These are phyloP conservation scores for Epichloe gansuensis DNA, from an alignment of 2,329 filamentous ascomycete species.

Conservation along the genomic window DNA sequence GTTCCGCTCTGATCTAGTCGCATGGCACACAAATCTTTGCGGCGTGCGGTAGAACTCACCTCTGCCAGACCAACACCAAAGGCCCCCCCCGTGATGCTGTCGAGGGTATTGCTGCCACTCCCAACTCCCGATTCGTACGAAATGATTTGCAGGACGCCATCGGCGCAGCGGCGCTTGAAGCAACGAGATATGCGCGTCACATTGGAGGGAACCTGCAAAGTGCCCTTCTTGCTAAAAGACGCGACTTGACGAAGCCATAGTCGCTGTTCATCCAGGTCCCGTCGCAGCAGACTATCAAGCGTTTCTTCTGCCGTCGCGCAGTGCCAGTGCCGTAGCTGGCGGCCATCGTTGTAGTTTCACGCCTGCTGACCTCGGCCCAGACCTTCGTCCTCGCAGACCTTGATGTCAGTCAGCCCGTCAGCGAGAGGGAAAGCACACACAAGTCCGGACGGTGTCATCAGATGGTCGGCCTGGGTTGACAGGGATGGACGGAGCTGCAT, in stretches of 20 bases:
- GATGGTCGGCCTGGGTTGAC: too few species aligned
- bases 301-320: slow-evolving; percentile 21
- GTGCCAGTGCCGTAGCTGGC: background rate
- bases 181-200: slow-evolving; percentile 47
- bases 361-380: too few species aligned
- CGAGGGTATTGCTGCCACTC: slow-evolving; percentile 35
- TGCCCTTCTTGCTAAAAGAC: slow-evolving; percentile 23
- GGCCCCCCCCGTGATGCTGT: slow-evolving; percentile 39
- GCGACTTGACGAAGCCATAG: slow-evolving; percentile 31
- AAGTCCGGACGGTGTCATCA: too few species aligned
- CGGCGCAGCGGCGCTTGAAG: slow-evolving; percentile 36
- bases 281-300: slow-evolving; percentile 39
- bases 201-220: slow-evolving; percentile 41
- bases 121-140: slow-evolving; percentile 50
- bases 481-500: too few species aligned
- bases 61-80: slow-evolving; percentile 43
- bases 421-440: too few species aligned
- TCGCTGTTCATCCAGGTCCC: slow-evolving; percentile 43
- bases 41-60: slow-evolving; percentile 17
- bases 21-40: background rate
- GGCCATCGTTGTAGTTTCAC: background rate
- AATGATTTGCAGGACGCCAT: slow-evolving; percentile 44
- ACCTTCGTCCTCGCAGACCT: too few species aligned
- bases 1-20: too few species aligned
- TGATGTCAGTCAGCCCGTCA: too few species aligned